These are phyloP conservation scores for Picochlorum sp. DNA, from an alignment of 139 green algal species.

Conservation along the genomic window DNA sequence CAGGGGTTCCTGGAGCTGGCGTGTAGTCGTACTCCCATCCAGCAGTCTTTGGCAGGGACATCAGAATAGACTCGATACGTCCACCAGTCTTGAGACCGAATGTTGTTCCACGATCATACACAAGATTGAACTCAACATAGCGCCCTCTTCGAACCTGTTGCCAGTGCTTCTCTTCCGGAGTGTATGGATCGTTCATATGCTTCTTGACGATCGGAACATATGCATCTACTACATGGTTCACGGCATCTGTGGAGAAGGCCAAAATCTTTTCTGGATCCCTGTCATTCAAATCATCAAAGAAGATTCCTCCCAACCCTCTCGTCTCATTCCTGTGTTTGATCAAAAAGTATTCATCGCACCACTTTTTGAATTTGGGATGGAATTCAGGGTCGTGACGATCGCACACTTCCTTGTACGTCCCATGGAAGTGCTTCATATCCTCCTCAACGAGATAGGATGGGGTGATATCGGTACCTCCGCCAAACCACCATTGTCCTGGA, in stretches of 20 bases:
- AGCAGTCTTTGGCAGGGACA: constrained; percentile 68
- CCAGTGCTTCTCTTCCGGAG: constrained; percentile 83
- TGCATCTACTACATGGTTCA: constrained; percentile 53
- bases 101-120: constrained; percentile 92
- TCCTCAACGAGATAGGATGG: constrained; percentile 85
- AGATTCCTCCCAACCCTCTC: constrained; percentile 93
- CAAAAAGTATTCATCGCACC: constrained; percentile 96
- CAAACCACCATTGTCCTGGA: constrained; percentile 97
- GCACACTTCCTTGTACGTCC: constrained; percentile 84
- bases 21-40: constrained; percentile 83
- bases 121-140: constrained; percentile 99
- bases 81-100: constrained; percentile 98
- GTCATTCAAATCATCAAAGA: constrained; percentile 97
- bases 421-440: constrained; percentile 97
- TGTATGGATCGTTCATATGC: constrained; percentile 87
- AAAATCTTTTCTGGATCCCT: constrained; percentile 55
- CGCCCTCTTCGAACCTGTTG: constrained; percentile 76
- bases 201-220: constrained; percentile 88
- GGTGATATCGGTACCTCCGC: constrained; percentile 97
- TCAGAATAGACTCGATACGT: constrained; percentile 93
- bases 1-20: constrained; percentile 48
- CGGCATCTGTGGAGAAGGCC: constrained; percentile 68
- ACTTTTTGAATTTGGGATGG: constrained; percentile 89
- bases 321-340: constrained; percentile 85
- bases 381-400: constrained; percentile 90